Evolutionary conservation across 345 rosid species (phyloP).

Genomic region (Acer saccharum): DNA sequence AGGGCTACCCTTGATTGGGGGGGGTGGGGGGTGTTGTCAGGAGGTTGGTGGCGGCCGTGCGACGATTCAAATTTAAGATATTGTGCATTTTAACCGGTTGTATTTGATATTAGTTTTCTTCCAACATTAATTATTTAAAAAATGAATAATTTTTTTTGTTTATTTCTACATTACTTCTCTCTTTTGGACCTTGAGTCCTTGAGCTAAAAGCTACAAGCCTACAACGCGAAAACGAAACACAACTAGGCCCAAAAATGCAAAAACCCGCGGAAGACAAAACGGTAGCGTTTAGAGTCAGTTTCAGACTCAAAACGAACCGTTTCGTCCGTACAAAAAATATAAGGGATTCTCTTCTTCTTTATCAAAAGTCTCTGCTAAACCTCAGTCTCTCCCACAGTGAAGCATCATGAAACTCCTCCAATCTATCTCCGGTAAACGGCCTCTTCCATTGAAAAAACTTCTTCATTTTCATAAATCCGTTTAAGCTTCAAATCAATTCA

Average conservation of each 20-base stretch:
- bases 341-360: background rate
- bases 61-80: no score
- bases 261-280: background rate
- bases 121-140: no score
- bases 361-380: background rate
- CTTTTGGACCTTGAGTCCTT: no score
- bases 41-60: no score
- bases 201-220: no score
- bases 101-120: no score
- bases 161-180: no score
- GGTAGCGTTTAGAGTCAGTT: background rate
- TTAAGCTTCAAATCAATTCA: background rate
- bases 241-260: background rate
- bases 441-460: background rate
- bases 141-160: no score
- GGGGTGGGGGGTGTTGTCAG: no score
- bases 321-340: background rate
- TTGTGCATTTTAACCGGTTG: no score
- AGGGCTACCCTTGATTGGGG: no score
- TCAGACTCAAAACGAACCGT: background rate
- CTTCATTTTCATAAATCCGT: background rate
- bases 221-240: no score
- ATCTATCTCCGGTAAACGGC: slow-evolving; percentile 38
- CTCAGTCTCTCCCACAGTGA: background rate
- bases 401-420: slow-evolving; percentile 58